Conservation (phyloP, 2,329 filamentous ascomycete species). For the Aureobasidium melanogenum region DNA sequence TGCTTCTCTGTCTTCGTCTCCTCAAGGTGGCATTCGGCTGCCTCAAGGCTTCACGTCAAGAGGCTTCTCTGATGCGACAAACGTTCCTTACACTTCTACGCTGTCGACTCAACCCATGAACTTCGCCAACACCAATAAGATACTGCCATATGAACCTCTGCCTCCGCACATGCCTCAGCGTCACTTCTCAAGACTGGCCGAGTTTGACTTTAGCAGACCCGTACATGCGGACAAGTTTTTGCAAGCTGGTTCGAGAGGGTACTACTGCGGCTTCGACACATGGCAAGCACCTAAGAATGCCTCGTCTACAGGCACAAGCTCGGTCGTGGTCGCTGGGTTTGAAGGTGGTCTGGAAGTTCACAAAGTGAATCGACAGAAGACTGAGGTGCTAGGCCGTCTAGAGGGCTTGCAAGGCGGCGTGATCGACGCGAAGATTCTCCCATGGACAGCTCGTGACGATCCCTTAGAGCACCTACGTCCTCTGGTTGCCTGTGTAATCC, state of each 20-base stretch:
- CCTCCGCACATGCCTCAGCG: constrained; percentile 28
- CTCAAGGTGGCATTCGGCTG: constrained; percentile 10
- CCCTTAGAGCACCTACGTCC: constrained; percentile 52
- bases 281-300: constrained; percentile 38
- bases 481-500: constrained; percentile 68
- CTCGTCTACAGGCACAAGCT: constrained; percentile 32
- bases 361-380: constrained; percentile 60
- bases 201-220: constrained; percentile 20
- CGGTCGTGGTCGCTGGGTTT: constrained; percentile 64
- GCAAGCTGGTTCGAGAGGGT: constrained; percentile 47
- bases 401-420: constrained; percentile 73
- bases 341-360: constrained; percentile 74
- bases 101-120: not conserved
- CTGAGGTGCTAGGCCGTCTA: constrained; percentile 61
- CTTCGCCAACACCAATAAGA: constrained; percentile 13
- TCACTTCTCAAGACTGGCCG: constrained; percentile 26
- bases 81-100: not conserved
- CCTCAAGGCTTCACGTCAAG: constrained; percentile 2
- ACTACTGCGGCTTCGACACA: constrained; percentile 73
- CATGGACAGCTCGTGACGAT: constrained; percentile 52
- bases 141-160: constrained; percentile 22
- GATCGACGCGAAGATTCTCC: constrained; percentile 71
- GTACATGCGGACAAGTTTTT: constrained; percentile 18
- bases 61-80: not conserved
- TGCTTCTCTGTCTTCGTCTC: constrained; percentile 9